phyloP scores from a whole-genome alignment of 1,139 yeast species.

The Saccharomyces hybrid region DNA sequence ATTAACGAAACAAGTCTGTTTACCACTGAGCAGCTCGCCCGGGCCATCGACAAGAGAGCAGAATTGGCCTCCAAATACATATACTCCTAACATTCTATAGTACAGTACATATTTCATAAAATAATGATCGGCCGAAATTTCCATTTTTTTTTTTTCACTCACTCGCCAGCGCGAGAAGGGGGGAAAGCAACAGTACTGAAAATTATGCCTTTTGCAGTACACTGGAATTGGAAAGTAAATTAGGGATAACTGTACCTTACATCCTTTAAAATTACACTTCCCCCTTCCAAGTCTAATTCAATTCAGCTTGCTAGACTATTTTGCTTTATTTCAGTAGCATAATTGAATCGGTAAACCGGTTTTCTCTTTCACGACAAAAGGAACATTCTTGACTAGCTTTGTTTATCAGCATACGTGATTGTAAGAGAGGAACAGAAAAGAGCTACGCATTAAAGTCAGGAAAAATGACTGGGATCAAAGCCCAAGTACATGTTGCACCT shows the following conservation, averaged over 20 bases:
- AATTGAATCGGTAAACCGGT: background rate
- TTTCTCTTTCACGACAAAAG: background rate
- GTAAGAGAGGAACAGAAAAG: background rate
- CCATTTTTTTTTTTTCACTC: background rate
- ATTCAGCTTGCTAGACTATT: background rate
- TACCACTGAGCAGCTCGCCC: conserved; percentile 16
- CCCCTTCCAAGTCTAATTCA: background rate
- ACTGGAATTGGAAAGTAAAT: background rate
- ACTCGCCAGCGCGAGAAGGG: background rate
- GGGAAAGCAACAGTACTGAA: background rate
- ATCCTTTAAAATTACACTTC: background rate
- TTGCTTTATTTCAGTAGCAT: background rate
- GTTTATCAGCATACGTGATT: background rate
- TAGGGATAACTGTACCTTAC: background rate
- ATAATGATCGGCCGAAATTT: background rate
- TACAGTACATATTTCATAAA: background rate
- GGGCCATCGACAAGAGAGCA: conserved; percentile 27
- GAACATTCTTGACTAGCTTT: background rate
- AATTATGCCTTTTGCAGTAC: background rate
- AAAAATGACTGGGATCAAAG: background rate
- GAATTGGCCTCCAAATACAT: conserved; percentile 27
- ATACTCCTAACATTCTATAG: conserved; percentile 1
- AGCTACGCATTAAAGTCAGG: background rate
- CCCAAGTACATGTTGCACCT: conserved; percentile 1
- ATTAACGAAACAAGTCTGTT: conserved; percentile 20